Evolutionary conservation across 305 asterid genomes (phyloP), one percentile per base, ranked within the genome.

Genomic region (Rubia peregrina): DNA sequence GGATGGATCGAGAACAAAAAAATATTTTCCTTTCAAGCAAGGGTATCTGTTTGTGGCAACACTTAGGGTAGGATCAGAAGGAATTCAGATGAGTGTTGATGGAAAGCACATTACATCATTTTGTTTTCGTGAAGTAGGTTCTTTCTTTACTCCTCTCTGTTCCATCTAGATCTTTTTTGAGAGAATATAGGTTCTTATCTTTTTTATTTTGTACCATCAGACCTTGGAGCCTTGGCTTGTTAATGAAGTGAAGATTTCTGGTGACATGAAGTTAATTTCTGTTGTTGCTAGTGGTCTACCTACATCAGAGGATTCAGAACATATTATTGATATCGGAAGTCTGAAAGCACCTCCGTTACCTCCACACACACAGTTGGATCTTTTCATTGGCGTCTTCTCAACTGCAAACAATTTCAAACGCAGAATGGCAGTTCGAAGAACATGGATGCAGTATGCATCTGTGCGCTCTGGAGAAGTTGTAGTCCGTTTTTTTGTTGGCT

Each of bases 211-310:
- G 53, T 77, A 53, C 69, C 72, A 80, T 78, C 85, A 94, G 98
- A 83, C 91, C 75, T 82, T 94, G 85, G 98, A 94, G 83, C 91
- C 97, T 57, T 91, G 98, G 99, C 92, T 91, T 72, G 90, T 91
- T 49, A 91, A 89, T 72, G 93, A 91, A 84, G 89, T 91, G 73
- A 85, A 85, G 78, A 88, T 94, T 72, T 83, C 95, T n/a, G 99
- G 97, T 71, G 97, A 91, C 60, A 74, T 91, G 70, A 83, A 87
- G 62, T 80, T 94, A 81, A 72, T 89, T 69, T 94, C 97, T 61
- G 89, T 87, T 63, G 96, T 94, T 17, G 89, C 96, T 7, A 91
- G 96, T 84, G 95, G 97, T 56, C 84, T 94, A 72, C 98, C 99
- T 24, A 91, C 97, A 53, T 91, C 96, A 26, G 97, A 94, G 83